Base-by-base conservation (phyloP, 1,139 yeast genomes). In the Sugiyamaella castrensis region DNA sequence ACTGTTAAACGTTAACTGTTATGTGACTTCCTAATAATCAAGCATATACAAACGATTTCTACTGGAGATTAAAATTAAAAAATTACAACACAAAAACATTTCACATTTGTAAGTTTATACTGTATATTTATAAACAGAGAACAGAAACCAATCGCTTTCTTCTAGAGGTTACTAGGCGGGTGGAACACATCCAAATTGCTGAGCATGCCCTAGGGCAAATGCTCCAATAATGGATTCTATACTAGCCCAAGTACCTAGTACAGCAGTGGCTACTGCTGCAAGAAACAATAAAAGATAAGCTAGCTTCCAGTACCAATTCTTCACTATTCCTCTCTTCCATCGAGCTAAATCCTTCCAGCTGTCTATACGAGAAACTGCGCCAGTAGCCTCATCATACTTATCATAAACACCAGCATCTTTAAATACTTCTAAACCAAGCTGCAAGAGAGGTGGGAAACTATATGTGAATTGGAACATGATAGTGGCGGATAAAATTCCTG, bases 401-500 rank as follows among this genome's bases (percentile, higher is more conserved):
- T n/a, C 12, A 13, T 31, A 31, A n/a, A n/a, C 6, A n/a, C 13
- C 34, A 31, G 34, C 34, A 6, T 31, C 15, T 31, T 6, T 31
- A n/a, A n/a, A 13, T 31, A 31, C 12, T n/a, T n/a, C 15, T n/a
- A n/a, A 31, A 31, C 34, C 34, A 30, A 40, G 28, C 39, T 34
- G 39, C 46, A 48, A 32, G 35, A 47, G 33, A 8, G 69, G 69
- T 19, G 75, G 75, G 59, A 71, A 66, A 8, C 73, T 70, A 57
- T 71, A 71, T 15, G 73, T 65, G 61, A 71, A 71, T 54, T 71
- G 72, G 43, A 71, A 61, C 37, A 70, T 70, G 56, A 74, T 70
- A 51, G 69, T 69, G 4, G 80, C 76, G 48, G 79, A 79, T 5
- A 77, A 72, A 54, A 76, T 65, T 28, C 74, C 61, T 19, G 74